These are phyloP conservation scores for Atkinsonella hypoxylon DNA, from an alignment of 2,329 filamentous ascomycete genomes.

Conservation along the genomic window DNA sequence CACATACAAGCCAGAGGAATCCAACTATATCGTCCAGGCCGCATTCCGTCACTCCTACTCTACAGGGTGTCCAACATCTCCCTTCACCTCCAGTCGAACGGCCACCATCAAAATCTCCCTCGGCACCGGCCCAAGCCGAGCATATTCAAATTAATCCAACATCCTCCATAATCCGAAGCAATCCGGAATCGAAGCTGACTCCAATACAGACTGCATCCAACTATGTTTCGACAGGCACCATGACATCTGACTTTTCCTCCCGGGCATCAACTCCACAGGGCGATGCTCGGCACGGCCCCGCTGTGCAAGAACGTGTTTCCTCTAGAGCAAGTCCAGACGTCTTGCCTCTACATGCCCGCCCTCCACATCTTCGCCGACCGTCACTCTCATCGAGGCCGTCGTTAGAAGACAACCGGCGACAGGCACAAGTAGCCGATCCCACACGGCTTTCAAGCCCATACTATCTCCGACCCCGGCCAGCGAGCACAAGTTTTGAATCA, in stretches of 20 bases:
- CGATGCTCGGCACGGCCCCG: slow-evolving; percentile 10
- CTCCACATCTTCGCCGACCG: slow-evolving; percentile 14
- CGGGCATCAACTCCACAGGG: slow-evolving; percentile 25
- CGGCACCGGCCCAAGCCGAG: slow-evolving; percentile 27
- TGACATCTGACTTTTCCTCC: slow-evolving; percentile 52
- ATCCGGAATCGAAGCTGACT: slow-evolving; percentile 48
- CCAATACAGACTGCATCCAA: slow-evolving; percentile 29
- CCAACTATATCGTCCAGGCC: slow-evolving; percentile 14
- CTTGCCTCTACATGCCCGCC: slow-evolving; percentile 11
- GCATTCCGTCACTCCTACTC: slow-evolving; percentile 20
- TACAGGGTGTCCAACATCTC: slow-evolving; percentile 10
- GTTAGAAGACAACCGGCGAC: slow-evolving; percentile 13
- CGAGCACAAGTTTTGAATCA: slow-evolving; percentile 72
- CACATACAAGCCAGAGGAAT: slow-evolving; percentile 14
- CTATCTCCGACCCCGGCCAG: slow-evolving; percentile 50
- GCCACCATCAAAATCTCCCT: slow-evolving; percentile 25
- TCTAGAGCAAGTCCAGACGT: background rate
- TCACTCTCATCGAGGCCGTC: slow-evolving; percentile 12
- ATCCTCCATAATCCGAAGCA: slow-evolving; percentile 51
- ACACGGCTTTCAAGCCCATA: slow-evolving; percentile 18
- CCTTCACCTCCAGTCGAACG: slow-evolving; percentile 16
- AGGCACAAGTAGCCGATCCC: slow-evolving; percentile 11
- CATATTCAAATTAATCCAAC: slow-evolving; percentile 41
- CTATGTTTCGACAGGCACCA: slow-evolving; percentile 57
- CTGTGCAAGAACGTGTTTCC: background rate